phyloP scores from a whole-genome alignment of 805 yeast species.

The Zygoascus ofunaensis region DNA sequence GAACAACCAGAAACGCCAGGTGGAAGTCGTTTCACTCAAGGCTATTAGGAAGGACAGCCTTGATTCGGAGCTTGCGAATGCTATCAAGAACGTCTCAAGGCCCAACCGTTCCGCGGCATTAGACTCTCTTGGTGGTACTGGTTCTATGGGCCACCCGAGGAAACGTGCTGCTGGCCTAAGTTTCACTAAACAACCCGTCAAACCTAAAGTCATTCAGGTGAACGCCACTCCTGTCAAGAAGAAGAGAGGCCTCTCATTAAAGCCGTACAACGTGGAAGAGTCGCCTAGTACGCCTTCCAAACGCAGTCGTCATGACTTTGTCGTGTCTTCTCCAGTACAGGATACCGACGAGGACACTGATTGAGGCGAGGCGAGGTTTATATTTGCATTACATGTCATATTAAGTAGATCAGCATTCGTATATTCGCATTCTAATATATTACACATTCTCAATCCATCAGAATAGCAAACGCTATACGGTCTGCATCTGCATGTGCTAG shows the following conservation, averaged over 20 bases:
- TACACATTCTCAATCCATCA: constrained; percentile 27
- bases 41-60: constrained; percentile 7
- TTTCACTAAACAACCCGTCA: neutral
- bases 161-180: neutral
- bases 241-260: neutral
- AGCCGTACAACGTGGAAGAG: neutral
- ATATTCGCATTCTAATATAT: neutral
- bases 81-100: constrained; percentile 15
- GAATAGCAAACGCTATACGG: constrained; percentile 48
- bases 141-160: neutral
- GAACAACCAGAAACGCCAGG: constrained; percentile 16
- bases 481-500: constrained; percentile 39
- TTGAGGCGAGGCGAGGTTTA: neutral
- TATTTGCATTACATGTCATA: neutral
- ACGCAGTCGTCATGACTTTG: neutral
- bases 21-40: constrained; percentile 12
- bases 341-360: constrained; percentile 2
- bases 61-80: constrained; percentile 15
- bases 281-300: constrained; percentile 1
- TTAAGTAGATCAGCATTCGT: neutral
- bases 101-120: constrained; percentile 12
- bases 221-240: constrained; percentile 1
- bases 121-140: neutral
- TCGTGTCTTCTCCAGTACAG: neutral
- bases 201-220: constrained; percentile 1